Conservation (phyloP, 306 rosid genomes). For the Cicer judaicum region DNA sequence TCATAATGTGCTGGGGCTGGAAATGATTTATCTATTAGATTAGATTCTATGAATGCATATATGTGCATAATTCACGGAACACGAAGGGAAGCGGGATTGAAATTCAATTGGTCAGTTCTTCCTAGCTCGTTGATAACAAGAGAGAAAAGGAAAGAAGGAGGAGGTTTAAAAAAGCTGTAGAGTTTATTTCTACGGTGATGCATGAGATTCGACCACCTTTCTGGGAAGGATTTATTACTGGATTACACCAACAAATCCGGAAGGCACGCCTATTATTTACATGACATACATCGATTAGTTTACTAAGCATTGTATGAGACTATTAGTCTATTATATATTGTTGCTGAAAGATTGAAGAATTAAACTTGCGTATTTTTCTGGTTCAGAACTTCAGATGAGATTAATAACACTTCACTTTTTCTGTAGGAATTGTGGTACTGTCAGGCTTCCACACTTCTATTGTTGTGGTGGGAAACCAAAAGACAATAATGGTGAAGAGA, state of each 20-base stretch:
- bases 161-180: background rate
- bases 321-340: background rate
- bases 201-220: constrained; percentile 15
- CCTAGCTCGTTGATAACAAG: constrained; percentile 4
- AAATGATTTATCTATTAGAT: background rate
- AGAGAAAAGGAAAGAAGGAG: background rate
- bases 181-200: background rate
- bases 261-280: constrained; percentile 20
- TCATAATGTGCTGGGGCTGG: constrained; percentile 8
- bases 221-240: background rate
- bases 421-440: constrained; percentile 52
- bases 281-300: background rate
- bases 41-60: constrained; percentile 3
- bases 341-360: background rate
- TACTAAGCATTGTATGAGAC: background rate
- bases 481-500: constrained; percentile 36
- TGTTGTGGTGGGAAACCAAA: constrained; percentile 53
- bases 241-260: constrained; percentile 20
- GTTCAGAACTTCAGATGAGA: constrained; percentile 4
- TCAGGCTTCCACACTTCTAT: constrained; percentile 55
- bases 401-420: constrained; percentile 12
- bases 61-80: constrained; percentile 25
- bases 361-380: constrained; percentile 5
- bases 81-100: constrained; percentile 1
- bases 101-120: background rate